Conservation (phyloP, 108 stramenopile genomes). For the Epithemia pelagica region DNA sequence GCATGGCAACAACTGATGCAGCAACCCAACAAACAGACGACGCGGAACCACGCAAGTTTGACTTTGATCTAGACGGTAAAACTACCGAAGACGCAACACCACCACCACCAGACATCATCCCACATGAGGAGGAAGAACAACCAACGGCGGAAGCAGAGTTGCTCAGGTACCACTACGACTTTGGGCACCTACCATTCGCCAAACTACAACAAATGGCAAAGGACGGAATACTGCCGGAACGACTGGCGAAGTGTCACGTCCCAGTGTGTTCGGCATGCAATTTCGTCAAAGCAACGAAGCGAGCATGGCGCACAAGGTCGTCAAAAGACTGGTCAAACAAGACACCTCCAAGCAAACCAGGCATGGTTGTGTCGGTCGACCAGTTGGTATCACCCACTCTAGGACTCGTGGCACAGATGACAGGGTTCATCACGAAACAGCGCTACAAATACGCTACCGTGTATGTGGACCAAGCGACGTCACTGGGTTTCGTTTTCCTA, state of each 20-base stretch:
- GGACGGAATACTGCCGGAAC: constrained; percentile 22
- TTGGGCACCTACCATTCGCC: constrained; percentile 1
- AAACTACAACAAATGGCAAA: constrained; percentile 3
- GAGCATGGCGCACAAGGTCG: constrained; percentile 9
- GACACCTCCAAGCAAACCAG: constrained; percentile 15
- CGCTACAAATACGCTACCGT: constrained; percentile 30
- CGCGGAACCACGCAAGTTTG: background rate
- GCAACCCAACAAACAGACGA: background rate
- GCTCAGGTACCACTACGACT: background rate
- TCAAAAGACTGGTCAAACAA: background rate
- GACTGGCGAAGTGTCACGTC: constrained; percentile 17
- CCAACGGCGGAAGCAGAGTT: background rate
- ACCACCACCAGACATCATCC: background rate
- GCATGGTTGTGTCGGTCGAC: constrained; percentile 36
- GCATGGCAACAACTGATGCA: background rate
- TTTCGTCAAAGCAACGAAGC: constrained; percentile 5
- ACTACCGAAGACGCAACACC: background rate
- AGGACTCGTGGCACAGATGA: constrained; percentile 41
- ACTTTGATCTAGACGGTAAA: background rate
- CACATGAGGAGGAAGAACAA: background rate
- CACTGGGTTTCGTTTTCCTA: constrained; percentile 26
- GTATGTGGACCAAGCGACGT: constrained; percentile 27
- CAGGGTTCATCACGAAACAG: constrained; percentile 25
- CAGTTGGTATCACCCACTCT: constrained; percentile 36
- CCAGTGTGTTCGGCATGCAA: constrained; percentile 7